Base-by-base conservation (phyloP, 139 green algal genomes). In the Chlamydomonas incerta region DNA sequence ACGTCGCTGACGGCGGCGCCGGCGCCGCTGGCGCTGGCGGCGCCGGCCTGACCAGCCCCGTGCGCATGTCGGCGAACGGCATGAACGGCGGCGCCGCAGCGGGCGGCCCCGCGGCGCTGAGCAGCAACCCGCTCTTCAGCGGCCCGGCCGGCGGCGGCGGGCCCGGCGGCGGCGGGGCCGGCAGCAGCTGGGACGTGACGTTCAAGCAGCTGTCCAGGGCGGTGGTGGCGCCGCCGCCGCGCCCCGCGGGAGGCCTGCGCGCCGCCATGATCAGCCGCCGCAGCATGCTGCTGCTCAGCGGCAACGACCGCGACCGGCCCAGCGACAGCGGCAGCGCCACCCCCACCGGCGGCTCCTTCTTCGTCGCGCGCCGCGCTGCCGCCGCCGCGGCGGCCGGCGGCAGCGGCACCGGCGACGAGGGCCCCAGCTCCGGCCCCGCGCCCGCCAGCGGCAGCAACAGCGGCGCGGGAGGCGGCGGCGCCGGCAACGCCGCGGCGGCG, bases 171-270 rank as follows among this genome's bases (percentile, higher is more conserved):
- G 4, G 60, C 20, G 41, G 41, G 18, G 26, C 4, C 60, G 55
- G 34, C 28, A 55, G 74, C 58, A 82, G 58, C 75, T 83, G 75
- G 75, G 75, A 83, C 41, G 28, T 83, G 55, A 83, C 75, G 10
- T 72, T 83, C 58, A 72, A 72, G 60, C 75, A 83, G 58, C 62
- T 83, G 1, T 83, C 75, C 1, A 60, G 75, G 1, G 75, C 75
- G 6, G 75, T 83, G 37, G 75, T 83, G 26, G 75, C 75, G 60
- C 75, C 75, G 34, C 35, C 74, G 58, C 55, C 50, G 75, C 75
- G 62, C 33, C 14, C 28, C 13, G 15, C 58, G 0, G 62, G 60
- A 1, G 60, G 29, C 63, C 29, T 83, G 0, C 60, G 75, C 28
- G 75, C 75, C 17, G 75, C 75, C 24, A 62, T 83, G 60, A 62